Evolutionary conservation across 306 rosid genomes (phyloP), one percentile per base, ranked within the genome.

Genomic region (Castanea sativa): DNA sequence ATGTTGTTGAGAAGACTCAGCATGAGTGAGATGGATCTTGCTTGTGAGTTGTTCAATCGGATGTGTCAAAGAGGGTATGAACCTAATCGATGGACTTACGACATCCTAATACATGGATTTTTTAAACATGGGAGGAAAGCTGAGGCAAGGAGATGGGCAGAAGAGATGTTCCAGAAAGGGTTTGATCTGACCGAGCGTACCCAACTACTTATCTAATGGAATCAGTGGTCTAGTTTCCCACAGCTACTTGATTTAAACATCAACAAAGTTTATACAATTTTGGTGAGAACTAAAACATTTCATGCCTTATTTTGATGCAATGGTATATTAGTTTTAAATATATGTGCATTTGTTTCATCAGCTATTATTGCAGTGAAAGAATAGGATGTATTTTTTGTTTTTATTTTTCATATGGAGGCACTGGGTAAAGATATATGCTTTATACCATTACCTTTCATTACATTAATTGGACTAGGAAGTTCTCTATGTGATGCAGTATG

Each of bases 11-110:
- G 84, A 85, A 89, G 84, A 78, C 77, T 58, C 69, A 23, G 85
- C 80, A 30, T 6, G 65, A 68, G 14, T 53, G 89, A 86, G 23
- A 81, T 88, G 86, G 88, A 83, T 76, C 73, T 63, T 71, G 97
- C 94, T 21, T 49, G 79, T 85, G 84, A 76, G 79, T 83, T 87
- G 80, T 85, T 91, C 77, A 6, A 75, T 74, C 76, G 88, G 89
- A 85, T 94, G 81, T 69, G 78, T 76, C 80, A 67, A 61, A 87
- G 45, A 84, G 97, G 98, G 51, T 85, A 76, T 76, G 76, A 73
- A 81, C 97, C 98, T 71, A 86, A 91, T 71, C 41, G 41, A n/a
- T 88, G 87, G 90, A 89, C 93, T 23, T 92, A 85, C 78, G 89
- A 88, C 49, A 84, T 80, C 82, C 82, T 94, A 85, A 83, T 84